Evolutionary conservation across 306 rosid genomes (phyloP).

Genomic region (Lathyrus aphaca): DNA sequence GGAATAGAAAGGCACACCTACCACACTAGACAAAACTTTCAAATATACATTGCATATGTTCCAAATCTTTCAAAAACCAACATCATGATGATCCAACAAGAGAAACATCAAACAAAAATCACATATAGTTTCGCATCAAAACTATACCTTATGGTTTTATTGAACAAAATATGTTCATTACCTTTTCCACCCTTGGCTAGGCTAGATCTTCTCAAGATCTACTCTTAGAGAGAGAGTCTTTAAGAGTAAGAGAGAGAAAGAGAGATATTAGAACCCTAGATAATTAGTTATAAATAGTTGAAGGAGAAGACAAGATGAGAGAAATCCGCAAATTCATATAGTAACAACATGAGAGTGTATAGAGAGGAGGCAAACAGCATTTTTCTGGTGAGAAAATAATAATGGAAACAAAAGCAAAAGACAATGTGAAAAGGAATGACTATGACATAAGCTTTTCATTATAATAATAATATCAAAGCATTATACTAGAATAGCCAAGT

Average conservation of each 20-base stretch:
- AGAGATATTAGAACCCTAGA: slow-evolving; percentile 53
- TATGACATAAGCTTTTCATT: slow-evolving; percentile 38
- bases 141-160: not conserved
- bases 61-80: slow-evolving; percentile 19
- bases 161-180: slow-evolving; percentile 35
- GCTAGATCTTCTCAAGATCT: slow-evolving; percentile 53
- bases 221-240: slow-evolving; percentile 20
- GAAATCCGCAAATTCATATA: slow-evolving; percentile 48
- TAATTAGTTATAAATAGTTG: slow-evolving; percentile 35
- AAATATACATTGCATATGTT: slow-evolving; percentile 28
- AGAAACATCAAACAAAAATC: not conserved
- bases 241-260: not conserved
- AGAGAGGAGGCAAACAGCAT: slow-evolving; percentile 84
- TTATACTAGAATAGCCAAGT: not conserved
- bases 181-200: slow-evolving; percentile 39
- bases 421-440: slow-evolving; percentile 47
- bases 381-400: slow-evolving; percentile 39
- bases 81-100: not conserved
- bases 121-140: slow-evolving; percentile 6
- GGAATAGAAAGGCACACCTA: slow-evolving; percentile 28
- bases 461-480: slow-evolving; percentile 43
- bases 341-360: slow-evolving; percentile 48
- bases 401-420: slow-evolving; percentile 41
- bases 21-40: not conserved
- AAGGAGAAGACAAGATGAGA: slow-evolving; percentile 47